Conservation (phyloP, 495 filamentous ascomycete genomes). For the Penicillium salamii region DNA sequence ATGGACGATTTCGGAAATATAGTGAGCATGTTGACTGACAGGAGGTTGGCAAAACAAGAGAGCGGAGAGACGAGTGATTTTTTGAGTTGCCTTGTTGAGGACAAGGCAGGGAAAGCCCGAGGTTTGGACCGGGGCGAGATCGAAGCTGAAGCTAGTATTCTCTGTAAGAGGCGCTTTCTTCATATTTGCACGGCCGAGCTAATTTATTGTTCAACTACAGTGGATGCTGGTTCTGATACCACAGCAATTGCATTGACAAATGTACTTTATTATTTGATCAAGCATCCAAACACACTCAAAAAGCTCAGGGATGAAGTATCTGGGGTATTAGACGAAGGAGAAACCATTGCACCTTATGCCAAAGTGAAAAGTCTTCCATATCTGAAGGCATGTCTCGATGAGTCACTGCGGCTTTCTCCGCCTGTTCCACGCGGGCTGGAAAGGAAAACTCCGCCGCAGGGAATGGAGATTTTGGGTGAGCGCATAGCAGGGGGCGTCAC, state of each 20-base stretch:
- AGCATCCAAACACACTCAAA: slow-evolving; percentile 41
- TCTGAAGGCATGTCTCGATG: slow-evolving; percentile 37
- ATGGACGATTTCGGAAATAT: too few relatives aligned
- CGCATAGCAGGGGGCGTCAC: slow-evolving; percentile 21
- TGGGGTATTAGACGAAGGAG: slow-evolving; percentile 25
- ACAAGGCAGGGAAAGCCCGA: too few relatives aligned
- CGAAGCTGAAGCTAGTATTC: too few relatives aligned
- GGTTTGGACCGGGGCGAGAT: too few relatives aligned
- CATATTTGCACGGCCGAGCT: too few relatives aligned
- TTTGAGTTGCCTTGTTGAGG: too few relatives aligned
- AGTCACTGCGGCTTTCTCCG: slow-evolving; percentile 35
- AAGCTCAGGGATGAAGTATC: slow-evolving; percentile 57
- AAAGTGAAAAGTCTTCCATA: slow-evolving; percentile 28
- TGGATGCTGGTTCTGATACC: slow-evolving; percentile 53
- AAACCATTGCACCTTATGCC: slow-evolving; percentile 24
- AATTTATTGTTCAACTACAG: too few relatives aligned
- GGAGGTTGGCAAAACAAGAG: too few relatives aligned
- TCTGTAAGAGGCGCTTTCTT: too few relatives aligned
- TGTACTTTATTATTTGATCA: slow-evolving; percentile 50
- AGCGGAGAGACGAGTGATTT: too few relatives aligned
- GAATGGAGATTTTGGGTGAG: slow-evolving; percentile 21
- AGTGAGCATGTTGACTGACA: too few relatives aligned
- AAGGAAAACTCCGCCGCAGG: slow-evolving; percentile 26
- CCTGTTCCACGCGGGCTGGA: slow-evolving; percentile 12
- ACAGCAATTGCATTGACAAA: slow-evolving; percentile 48